Evolutionary conservation across 106 monocot genomes (phyloP).

Genomic region (Platanthera guangdongensis): DNA sequence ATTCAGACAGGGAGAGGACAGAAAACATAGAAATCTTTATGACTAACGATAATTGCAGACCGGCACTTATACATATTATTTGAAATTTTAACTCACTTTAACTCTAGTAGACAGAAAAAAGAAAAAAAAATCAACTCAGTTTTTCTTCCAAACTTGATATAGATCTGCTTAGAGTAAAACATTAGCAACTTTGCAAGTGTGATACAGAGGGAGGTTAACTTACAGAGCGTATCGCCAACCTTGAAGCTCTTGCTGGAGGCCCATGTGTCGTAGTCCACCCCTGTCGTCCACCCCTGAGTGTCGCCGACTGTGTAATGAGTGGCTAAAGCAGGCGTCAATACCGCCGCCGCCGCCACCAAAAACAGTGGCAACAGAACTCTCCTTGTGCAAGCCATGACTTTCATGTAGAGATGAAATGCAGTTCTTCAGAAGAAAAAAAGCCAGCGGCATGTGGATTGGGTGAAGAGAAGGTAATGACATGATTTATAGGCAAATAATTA

Average conservation of each 20-base stretch:
- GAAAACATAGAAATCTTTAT: too few relatives aligned
- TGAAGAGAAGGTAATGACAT: neutral
- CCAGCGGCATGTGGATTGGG: neutral
- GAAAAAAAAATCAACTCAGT: too few relatives aligned
- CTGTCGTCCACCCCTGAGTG: conserved; percentile 26
- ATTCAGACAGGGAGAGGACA: too few relatives aligned
- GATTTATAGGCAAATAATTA: conserved; percentile 1
- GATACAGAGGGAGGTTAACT: neutral
- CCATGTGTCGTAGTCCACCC: conserved; percentile 39
- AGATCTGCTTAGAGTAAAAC: neutral
- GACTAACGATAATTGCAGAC: too few relatives aligned
- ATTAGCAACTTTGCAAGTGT: neutral
- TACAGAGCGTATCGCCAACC: conserved; percentile 10
- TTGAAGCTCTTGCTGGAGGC: conserved; percentile 33
- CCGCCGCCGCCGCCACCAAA: neutral
- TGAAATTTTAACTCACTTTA: too few relatives aligned
- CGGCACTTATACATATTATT: too few relatives aligned
- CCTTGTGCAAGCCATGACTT: neutral
- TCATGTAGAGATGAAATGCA: neutral
- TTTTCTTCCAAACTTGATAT: too few relatives aligned
- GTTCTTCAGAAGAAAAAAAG: neutral
- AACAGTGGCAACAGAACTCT: conserved; percentile 1
- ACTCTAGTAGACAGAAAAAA: too few relatives aligned
- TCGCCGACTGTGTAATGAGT: conserved; percentile 53
- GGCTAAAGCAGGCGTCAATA: conserved; percentile 11